Base-by-base conservation (phyloP, 2,329 filamentous ascomycete genomes). In the Nigrospora sphaerica region DNA sequence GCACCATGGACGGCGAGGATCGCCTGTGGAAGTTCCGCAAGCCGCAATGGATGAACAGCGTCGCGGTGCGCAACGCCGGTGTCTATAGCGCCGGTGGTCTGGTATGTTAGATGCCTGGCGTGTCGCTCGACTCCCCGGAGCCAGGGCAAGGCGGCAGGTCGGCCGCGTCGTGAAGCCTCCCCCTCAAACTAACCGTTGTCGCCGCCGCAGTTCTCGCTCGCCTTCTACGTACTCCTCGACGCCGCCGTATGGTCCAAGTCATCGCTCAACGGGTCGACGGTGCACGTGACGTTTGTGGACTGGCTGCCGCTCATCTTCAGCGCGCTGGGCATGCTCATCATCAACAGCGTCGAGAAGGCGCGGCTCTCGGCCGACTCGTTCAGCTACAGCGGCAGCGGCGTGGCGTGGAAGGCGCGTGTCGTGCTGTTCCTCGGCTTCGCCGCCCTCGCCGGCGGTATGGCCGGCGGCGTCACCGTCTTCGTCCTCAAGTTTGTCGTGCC, bases 221-320 rank as follows among this genome's bases (percentile, higher is more conserved):
- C 80, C 51, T 85, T 85, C 67, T 85, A 83, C 71, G 70, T 80
- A 60, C 76, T 85, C 66, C 78, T 85, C 64, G 81, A 85, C 64
- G 74, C 78, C 6, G 79, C 81, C 51, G 79, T 84, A 42, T 85
- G 80, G 79, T 84, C 81, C 55, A 78, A 81, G 58, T 80, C 76
- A 12, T 46, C 70, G 49, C 69, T 67, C 53, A 85, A 85, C 68
- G 75, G 71, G 49, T 81, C 78, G 46, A 67, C 74, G 62, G 67
- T 78, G 48, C 81, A 85, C 67, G 72, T 86, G 57, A 80, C 71
- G 54, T 86, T 84, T 58, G 72, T 83, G 64, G 81, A 85, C 74
- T 85, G 81, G 81, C 75, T 85, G 52, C 81, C 81, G 44, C 73
- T 85, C 54, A 75, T 85, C 63, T 85, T 84, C 70, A 80, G 75